phyloP scores from a whole-genome alignment of 2,329 filamentous ascomycete species.

The Colletotrichum shisoi region DNA sequence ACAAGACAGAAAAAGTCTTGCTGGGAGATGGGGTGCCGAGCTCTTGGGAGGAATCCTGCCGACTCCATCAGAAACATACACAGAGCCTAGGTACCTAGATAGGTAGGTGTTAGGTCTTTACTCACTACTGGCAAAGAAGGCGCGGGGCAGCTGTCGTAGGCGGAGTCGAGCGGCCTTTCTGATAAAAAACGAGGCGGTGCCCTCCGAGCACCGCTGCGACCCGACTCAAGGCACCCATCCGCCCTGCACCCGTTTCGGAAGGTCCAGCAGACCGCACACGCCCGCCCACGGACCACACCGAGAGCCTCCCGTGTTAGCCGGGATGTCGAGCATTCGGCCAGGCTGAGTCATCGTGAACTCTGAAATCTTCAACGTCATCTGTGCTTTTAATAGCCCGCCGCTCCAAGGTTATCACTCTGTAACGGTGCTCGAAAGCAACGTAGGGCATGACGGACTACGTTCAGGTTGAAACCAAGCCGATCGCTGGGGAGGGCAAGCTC shows the following conservation, averaged over 20 bases:
- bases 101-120: too few species aligned
- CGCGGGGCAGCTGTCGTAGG: neutral
- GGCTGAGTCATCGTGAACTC: constrained; percentile 24
- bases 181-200: constrained; percentile 26
- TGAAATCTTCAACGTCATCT: constrained; percentile 25
- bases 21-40: neutral
- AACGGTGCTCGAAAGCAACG: neutral
- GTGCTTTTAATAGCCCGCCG: neutral
- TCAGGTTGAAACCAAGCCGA: neutral
- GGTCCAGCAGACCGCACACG: constrained; percentile 17
- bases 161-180: constrained; percentile 23
- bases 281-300: constrained; percentile 3
- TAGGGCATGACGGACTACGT: neutral
- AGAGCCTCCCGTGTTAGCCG: constrained; percentile 22
- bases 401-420: neutral
- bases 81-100: neutral
- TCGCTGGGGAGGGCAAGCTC: neutral
- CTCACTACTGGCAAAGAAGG: neutral
- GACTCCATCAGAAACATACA: neutral
- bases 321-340: neutral
- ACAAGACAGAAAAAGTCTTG: constrained; percentile 19
- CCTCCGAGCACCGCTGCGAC: constrained; percentile 25
- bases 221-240: constrained; percentile 1
- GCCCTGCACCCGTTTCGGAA: constrained; percentile 29
- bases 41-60: constrained; percentile 12